Evolutionary conservation across 2,329 filamentous ascomycete genomes (phyloP), one percentile per base, ranked within the genome.

Genomic region (Colletotrichum sp.): DNA sequence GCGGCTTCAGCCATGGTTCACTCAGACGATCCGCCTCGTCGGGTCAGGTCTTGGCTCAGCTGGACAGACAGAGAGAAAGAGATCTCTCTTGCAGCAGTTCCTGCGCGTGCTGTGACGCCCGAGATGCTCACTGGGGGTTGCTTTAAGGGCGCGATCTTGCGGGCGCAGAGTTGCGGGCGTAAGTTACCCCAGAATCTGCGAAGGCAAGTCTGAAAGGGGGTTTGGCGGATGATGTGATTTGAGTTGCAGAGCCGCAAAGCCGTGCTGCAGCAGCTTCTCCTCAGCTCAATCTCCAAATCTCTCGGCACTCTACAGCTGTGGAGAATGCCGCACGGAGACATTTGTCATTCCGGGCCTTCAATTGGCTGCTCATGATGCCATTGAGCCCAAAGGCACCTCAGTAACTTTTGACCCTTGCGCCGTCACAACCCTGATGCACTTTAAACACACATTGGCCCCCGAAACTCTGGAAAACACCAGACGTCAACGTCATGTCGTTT

Each of bases 331-430:
- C 44, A 57, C 63, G 64, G 57, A 55, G 34, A 18, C 63, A 26
- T 76, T 63, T 59, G 70, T 73, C 73, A 72, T 72, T 72, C 63
- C 57, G 24, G 57, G 62, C 30, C n/a, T 34, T 59, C 57, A 69
- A 76, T 76, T 76, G 73, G 73, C 59, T 69, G 70, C 21, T 9
- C 26, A 69, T 69, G 73, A 73, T 73, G 59, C 70, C 64, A 73
- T 69, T 32, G 64, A 36, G 39, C 44, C 70, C 44, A 39, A 65
- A 28, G n/a, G 15, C 44, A 24, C 28, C 34, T 59, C 62, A 63
- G 62, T 15, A 34, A 64, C 49, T 72, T 52, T 44, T 2, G 24
- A 73, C 34, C 73, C 73, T 39, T 73, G 64, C 36, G 72, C 72
- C 15, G 30, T 68, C 63, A 65, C 62, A 72, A 36, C 28, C 44